Conservation (phyloP, 768 basidiomycete species). For the Calocera viscosa region DNA sequence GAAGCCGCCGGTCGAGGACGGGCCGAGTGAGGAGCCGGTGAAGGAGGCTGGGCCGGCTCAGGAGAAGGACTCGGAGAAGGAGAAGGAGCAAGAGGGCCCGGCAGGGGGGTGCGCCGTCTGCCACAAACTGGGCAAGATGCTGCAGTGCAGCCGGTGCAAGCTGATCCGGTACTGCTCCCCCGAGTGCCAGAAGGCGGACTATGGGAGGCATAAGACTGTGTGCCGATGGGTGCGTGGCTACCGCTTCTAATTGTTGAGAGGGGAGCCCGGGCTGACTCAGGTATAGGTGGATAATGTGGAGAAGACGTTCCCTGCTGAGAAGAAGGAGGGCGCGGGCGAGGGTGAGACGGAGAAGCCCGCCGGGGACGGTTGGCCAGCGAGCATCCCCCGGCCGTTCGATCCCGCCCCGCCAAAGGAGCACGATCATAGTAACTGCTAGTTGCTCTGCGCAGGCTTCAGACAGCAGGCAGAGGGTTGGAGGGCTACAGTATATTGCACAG, state of each 20-base stretch:
- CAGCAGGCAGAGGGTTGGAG: too few species aligned
- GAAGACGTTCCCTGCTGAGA: neutral
- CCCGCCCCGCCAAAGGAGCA: neutral
- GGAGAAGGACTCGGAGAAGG: neutral
- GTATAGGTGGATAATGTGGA: neutral
- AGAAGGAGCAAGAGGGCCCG: neutral
- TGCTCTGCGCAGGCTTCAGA: neutral
- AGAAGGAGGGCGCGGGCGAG: neutral
- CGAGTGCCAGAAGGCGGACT: conserved; percentile 3
- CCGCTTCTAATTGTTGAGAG: neutral
- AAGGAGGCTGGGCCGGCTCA: too few species aligned
- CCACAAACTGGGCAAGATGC: neutral
- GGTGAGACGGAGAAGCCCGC: neutral
- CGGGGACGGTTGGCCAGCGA: neutral
- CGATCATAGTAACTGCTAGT: neutral
- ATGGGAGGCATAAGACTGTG: neutral
- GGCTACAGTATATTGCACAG: too few species aligned
- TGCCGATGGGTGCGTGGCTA: neutral
- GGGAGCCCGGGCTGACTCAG: neutral
- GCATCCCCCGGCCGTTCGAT: neutral
- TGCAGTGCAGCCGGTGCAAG: conserved; percentile 6
- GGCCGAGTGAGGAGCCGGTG: too few species aligned
- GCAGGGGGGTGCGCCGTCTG: neutral
- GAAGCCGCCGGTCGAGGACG: too few species aligned
- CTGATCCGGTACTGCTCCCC: neutral